Conservation (phyloP, 495 filamentous ascomycete genomes). For the Massariosphaeria phaeospora region DNA sequence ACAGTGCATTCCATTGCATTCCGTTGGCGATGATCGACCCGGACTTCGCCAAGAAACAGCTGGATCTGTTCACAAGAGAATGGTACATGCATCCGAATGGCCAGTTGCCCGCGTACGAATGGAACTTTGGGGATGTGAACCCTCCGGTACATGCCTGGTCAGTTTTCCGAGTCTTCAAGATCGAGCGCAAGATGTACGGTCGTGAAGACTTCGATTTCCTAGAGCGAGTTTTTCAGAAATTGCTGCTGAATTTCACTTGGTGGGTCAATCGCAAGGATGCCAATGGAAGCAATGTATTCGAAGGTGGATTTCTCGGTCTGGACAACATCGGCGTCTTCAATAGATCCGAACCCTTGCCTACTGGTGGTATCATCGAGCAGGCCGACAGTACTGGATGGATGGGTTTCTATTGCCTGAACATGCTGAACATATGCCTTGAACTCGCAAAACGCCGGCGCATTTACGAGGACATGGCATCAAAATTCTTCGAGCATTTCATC, state of each 20-base stretch:
- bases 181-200: constrained; percentile 94
- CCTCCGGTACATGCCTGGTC: constrained; percentile 96
- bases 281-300: constrained; percentile 93
- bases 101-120: constrained; percentile 87
- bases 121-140: constrained; percentile 98
- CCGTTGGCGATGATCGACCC: constrained; percentile 95
- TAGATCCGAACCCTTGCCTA: constrained; percentile 92
- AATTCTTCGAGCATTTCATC: constrained; percentile 98
- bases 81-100: constrained; percentile 99
- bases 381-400: constrained; percentile 98
- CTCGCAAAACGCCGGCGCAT: constrained; percentile 91
- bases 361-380: constrained; percentile 88
- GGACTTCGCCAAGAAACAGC: constrained; percentile 94
- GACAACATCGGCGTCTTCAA: constrained; percentile 98
- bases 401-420: constrained; percentile 91
- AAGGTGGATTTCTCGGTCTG: constrained; percentile 91
- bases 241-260: constrained; percentile 96
- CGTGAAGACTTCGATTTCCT: constrained; percentile 91
- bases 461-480: constrained; percentile 96
- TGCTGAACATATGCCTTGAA: constrained; percentile 94
- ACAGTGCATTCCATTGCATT: constrained; percentile 94
- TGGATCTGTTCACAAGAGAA: constrained; percentile 89
- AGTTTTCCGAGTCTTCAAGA: constrained; percentile 92
- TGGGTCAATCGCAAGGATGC: constrained; percentile 96
- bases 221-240: constrained; percentile 92